Percentiles rank a stretch among this genome's conserved stretches.
Conservation (phyloP, 805 yeast species). For the Metschnikowia santaceciliae region DNA sequence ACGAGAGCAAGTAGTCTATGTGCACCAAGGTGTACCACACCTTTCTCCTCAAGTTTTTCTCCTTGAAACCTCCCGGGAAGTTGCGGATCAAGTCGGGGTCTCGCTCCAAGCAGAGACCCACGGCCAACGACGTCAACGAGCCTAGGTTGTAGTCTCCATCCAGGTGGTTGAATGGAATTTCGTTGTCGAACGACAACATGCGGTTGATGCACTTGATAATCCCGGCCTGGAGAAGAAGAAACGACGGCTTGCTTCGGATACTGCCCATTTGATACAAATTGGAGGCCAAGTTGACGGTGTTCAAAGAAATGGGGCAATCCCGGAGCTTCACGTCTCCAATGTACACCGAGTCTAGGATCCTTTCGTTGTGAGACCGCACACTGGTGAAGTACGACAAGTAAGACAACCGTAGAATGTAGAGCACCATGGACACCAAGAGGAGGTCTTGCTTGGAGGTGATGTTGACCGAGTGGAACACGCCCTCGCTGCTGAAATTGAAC, state of each 20-base stretch:
- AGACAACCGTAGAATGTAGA: constrained; percentile 17
- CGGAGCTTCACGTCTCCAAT: constrained; percentile 7
- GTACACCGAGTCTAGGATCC: constrained; percentile 5
- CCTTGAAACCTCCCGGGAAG: constrained; percentile 8
- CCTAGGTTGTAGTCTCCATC: constrained; percentile 9
- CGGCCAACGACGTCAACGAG: constrained; percentile 12
- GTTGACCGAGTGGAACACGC: constrained; percentile 6
- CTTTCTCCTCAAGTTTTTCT: constrained; percentile 14
- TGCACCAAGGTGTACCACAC: constrained; percentile 16
- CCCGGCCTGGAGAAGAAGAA: constrained; percentile 19
- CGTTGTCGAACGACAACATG: constrained; percentile 17
- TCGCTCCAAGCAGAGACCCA: constrained; percentile 12
- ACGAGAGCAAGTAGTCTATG: constrained; percentile 11
- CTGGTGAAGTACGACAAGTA: constrained; percentile 17
- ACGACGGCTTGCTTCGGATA: constrained; percentile 7
- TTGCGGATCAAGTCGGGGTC: constrained; percentile 14
- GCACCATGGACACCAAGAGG: constrained; percentile 12
- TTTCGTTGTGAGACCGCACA: constrained; percentile 10
- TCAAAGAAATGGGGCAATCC: constrained; percentile 16
- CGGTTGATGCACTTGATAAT: constrained; percentile 13
- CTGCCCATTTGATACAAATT: constrained; percentile 13
- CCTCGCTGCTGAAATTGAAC: constrained; percentile 7
- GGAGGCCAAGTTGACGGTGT: constrained; percentile 15
- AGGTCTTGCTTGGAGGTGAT: constrained; percentile 14
- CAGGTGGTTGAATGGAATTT: constrained; percentile 8